Evolutionary conservation across 2,329 filamentous ascomycete species (phyloP), one percentile per base, ranked within the genome.

Genomic region (Lecanosticta acicola): DNA sequence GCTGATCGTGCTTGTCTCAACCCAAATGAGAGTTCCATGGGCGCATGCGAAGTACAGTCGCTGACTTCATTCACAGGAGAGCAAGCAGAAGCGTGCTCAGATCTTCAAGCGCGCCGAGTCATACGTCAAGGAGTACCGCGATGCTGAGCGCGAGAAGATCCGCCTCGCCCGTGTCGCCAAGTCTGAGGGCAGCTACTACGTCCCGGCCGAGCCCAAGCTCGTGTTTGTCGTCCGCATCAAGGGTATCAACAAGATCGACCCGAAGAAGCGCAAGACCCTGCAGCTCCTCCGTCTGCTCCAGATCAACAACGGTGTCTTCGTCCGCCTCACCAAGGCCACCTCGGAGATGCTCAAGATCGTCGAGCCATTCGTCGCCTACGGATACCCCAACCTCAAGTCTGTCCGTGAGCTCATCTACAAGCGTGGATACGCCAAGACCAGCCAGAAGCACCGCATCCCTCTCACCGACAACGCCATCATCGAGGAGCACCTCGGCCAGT

Each of bases 241-340:
- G 88, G 93, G 91, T 94, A 97, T 98, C 89, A 97, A 97, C 87
- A 98, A 98, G 87, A 97, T 98, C 67, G 84, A 94, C 71, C 93
- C 93, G 66, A 97, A 98, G 87, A 94, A 94, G 75, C 90, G 93
- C 81, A 98, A 98, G 85, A 97, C 95, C 69, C 84, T 98, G 66
- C 93, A 98, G 79, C 87, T 98, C 54, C 90, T 98, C 72, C 91
- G 93, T 80, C 88, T 98, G 60, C 85, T 98, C 67, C 93, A 98
- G 81, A 98, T 98, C 86, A 98, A 98, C 87, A 97, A 95, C 75
- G 93, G 91, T 75, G 88, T 96, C 74, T 98, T 98, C 78, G 80
- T 98, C 76, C 85, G 83, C 69, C 79, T 96, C 69, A 97, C 90
- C 78, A 98, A 97, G 85, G 93, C 93, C 60, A 97, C 91, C 67